These are phyloP conservation scores for Sphagnum contortum DNA, from an alignment of 225 moss, liverwort and hornwort genomes.

Conservation along the genomic window DNA sequence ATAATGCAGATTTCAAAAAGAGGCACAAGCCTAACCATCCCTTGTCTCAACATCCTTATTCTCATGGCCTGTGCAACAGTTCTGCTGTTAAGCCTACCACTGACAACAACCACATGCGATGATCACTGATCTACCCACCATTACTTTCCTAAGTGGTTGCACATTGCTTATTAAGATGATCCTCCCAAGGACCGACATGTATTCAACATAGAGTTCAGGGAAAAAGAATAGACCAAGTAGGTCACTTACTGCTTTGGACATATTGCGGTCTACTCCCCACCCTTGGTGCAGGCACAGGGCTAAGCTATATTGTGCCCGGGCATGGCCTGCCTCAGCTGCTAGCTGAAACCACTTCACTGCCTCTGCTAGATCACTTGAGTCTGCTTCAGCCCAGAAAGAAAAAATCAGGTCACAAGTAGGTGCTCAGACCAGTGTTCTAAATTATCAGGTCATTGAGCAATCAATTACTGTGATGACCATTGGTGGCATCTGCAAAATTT, in stretches of 20 bases:
- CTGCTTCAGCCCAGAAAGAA: constrained; percentile 17
- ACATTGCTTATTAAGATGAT: too few species aligned
- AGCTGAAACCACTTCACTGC: constrained; percentile 64
- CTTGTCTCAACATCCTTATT: not conserved
- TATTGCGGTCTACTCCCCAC: constrained; percentile 51
- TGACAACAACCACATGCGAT: not conserved
- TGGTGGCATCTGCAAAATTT: too few species aligned
- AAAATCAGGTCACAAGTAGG: too few species aligned
- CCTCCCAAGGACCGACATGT: too few species aligned
- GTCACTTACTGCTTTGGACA: constrained; percentile 50
- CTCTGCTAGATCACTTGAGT: constrained; percentile 35
- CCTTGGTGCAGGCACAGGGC: constrained; percentile 80
- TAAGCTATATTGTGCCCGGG: constrained; percentile 69
- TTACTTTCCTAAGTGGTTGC: too few species aligned
- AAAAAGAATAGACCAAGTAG: not conserved
- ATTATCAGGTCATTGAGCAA: too few species aligned
- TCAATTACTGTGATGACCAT: too few species aligned
- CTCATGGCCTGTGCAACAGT: not conserved
- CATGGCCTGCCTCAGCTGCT: constrained; percentile 60
- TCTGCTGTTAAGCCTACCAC: not conserved
- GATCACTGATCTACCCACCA: not conserved
- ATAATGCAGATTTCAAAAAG: too few species aligned
- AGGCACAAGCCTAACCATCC: not conserved
- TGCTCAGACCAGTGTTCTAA: too few species aligned
- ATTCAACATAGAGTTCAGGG: too few species aligned